phyloP scores from a whole-genome alignment of 371 early-diverging fungal genomes.

The Capniomyces stellatus region DNA sequence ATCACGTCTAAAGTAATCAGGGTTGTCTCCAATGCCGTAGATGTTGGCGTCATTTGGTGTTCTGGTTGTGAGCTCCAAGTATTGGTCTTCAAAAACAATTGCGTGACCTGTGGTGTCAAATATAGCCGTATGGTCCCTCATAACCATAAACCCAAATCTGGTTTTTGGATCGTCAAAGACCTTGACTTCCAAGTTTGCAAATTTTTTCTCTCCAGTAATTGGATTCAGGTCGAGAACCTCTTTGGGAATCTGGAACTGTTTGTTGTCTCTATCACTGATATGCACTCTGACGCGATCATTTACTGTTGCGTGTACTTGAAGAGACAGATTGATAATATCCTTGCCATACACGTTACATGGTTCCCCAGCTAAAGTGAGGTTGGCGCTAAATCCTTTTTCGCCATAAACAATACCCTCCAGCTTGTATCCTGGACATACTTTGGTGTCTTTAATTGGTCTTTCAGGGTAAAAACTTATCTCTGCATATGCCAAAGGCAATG shows the following conservation, averaged over 20 bases:
- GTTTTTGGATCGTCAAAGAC: conserved; percentile 21
- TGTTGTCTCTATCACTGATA: conserved; percentile 28
- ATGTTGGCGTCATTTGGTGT: conserved; percentile 37
- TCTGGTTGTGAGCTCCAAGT: conserved; percentile 31
- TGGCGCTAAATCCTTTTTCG: conserved; percentile 8
- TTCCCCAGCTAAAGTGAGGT: conserved; percentile 7
- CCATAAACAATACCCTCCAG: not conserved
- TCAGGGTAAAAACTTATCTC: no score
- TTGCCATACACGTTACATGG: conserved; percentile 14
- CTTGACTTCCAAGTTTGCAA: conserved; percentile 22
- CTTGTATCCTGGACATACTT: not conserved
- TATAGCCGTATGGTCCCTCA: conserved; percentile 27
- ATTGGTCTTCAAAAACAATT: conserved; percentile 47
- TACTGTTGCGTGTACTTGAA: conserved; percentile 8
- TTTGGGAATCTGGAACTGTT: conserved; percentile 35
- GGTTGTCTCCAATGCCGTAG: conserved; percentile 51
- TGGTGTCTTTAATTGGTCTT: no score
- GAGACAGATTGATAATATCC: conserved; percentile 11
- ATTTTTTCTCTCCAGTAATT: conserved; percentile 5
- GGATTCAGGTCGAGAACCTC: conserved; percentile 24
- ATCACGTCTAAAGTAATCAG: conserved; percentile 30
- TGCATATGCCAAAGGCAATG: no score
- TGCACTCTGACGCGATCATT: conserved; percentile 21
- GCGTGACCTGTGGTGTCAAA: conserved; percentile 39
- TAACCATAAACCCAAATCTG: conserved; percentile 34